Evolutionary conservation across 306 rosid genomes (phyloP).

Genomic region (Prunus padus): DNA sequence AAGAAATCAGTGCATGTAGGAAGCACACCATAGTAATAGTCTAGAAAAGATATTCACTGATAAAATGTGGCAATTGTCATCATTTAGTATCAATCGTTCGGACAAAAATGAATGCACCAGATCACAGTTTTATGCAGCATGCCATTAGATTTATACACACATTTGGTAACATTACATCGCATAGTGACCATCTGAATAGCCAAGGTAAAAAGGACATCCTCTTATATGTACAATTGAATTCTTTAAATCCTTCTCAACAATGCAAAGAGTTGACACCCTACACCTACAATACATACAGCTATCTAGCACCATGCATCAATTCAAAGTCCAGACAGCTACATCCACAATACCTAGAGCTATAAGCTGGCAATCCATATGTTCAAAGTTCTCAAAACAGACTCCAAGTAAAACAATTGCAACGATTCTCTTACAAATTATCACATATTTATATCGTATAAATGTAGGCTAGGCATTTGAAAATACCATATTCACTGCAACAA

Average conservation of each 20-base stretch:
- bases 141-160: neutral
- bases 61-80: neutral
- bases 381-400: neutral
- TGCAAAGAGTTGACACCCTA: neutral
- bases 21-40: conserved; percentile 8
- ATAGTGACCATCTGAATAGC: neutral
- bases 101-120: neutral
- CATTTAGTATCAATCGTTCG: neutral
- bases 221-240: neutral
- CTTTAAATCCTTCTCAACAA: neutral
- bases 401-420: neutral
- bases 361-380: neutral
- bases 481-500: neutral
- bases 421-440: neutral
- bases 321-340: neutral
- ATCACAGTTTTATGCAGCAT: neutral
- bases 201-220: neutral
- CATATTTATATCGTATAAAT: neutral
- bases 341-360: neutral
- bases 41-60: neutral
- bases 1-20: conserved; percentile 18
- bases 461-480: neutral
- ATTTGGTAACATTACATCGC: neutral
- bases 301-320: neutral
- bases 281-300: neutral